Evolutionary conservation across 495 filamentous ascomycete species (phyloP).

Genomic region (Aspergillus sclerotioniger): DNA sequence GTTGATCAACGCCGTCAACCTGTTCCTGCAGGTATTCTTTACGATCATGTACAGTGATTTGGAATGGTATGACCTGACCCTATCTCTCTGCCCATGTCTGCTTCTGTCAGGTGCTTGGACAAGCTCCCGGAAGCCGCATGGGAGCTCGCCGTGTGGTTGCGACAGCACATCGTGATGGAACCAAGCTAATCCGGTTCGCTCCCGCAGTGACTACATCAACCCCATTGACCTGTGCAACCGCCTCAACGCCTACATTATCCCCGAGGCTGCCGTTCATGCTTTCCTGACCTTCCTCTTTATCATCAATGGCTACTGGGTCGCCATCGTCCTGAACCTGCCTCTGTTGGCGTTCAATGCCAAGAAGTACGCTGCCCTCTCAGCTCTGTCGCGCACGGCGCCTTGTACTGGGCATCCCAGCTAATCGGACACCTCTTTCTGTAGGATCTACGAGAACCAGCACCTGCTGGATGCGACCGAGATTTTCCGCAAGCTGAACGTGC

Average conservation of each 20-base stretch:
- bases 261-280: conserved; percentile 95
- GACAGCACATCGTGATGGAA: conserved; percentile 13
- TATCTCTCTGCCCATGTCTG: neutral
- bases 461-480: conserved; percentile 98
- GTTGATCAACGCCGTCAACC: conserved; percentile 99
- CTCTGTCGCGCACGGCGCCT: conserved; percentile 21
- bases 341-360: conserved; percentile 92
- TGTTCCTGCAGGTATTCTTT: conserved; percentile 99
- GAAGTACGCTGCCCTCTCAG: conserved; percentile 63
- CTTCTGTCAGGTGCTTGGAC: neutral
- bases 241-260: conserved; percentile 98
- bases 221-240: conserved; percentile 99
- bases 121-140: no score
- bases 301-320: conserved; percentile 98
- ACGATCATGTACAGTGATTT: conserved; percentile 99
- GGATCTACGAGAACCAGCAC: conserved; percentile 95
- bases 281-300: conserved; percentile 93
- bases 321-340: conserved; percentile 87
- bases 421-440: conserved; percentile 30
- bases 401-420: conserved; percentile 5
- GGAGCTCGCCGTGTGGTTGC: conserved; percentile 12
- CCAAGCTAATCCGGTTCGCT: conserved; percentile 21
- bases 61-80: conserved; percentile 71
- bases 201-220: conserved; percentile 94
- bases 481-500: conserved; percentile 97